Conservation (phyloP, 768 basidiomycete species). For the Mycena albidolilacea region DNA sequence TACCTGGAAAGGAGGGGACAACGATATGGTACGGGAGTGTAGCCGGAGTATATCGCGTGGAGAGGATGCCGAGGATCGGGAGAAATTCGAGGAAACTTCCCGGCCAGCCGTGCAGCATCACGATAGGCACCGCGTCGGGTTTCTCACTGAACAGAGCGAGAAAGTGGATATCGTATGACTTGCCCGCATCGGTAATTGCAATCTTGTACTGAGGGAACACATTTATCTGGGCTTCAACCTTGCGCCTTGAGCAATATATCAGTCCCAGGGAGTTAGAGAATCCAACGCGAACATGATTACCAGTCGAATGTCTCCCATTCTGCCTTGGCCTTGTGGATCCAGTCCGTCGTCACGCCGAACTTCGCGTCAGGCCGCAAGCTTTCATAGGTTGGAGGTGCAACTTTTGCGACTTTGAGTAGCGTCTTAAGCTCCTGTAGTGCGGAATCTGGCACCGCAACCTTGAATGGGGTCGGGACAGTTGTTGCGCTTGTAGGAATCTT, state of each 20-base stretch:
- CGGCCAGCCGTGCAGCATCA: conserved; percentile 37
- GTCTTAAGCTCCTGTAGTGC: conserved; percentile 20
- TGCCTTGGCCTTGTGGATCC: conserved; percentile 16
- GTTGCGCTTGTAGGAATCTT: conserved; percentile 1
- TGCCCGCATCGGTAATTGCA: not conserved
- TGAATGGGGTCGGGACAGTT: conserved; percentile 7
- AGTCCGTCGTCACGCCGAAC: conserved; percentile 10
- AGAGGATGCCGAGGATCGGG: conserved; percentile 34
- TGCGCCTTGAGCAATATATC: not conserved
- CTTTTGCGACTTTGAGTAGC: not conserved
- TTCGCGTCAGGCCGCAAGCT: conserved; percentile 14
- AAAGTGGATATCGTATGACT: conserved; percentile 27
- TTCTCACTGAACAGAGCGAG: conserved; percentile 35
- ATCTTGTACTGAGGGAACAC: not conserved
- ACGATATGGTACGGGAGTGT: conserved; percentile 38
- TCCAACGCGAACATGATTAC: not conserved
- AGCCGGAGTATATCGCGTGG: conserved; percentile 15
- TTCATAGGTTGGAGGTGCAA: conserved; percentile 5
- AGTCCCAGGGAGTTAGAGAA: not conserved
- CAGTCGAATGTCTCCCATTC: conserved; percentile 25
- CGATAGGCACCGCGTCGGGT: conserved; percentile 31
- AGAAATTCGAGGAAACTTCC: conserved; percentile 40
- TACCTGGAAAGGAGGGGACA: conserved; percentile 39
- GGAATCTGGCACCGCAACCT: conserved; percentile 8
- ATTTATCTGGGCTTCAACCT: conserved; percentile 5